Evolutionary conservation across 345 rosid genomes (phyloP).

Genomic region (Sisymbrium irio): DNA sequence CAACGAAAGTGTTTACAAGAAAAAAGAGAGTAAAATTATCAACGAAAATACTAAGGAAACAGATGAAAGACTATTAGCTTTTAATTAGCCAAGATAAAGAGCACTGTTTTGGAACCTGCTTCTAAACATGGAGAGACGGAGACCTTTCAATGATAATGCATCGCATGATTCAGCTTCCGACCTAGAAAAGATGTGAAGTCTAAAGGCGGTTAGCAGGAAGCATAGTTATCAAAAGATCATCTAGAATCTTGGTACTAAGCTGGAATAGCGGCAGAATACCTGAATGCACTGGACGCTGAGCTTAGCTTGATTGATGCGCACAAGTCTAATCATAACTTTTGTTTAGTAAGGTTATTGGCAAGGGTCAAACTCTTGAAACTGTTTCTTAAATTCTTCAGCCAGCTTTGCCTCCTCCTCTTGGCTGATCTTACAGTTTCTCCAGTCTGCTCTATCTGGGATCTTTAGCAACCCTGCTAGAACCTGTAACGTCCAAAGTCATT

Average conservation of each 20-base stretch:
- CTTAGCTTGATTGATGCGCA: constrained; percentile 1
- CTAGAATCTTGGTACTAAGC: neutral
- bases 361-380: constrained; percentile 68
- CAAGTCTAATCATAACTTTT: constrained; percentile 1
- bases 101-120: neutral
- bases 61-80: constrained; percentile 3
- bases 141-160: neutral
- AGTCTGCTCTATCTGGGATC: constrained; percentile 78
- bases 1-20: neutral
- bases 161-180: constrained; percentile 3
- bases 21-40: neutral
- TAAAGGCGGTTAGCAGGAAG: constrained; percentile 3
- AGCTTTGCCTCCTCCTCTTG: constrained; percentile 69
- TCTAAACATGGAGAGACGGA: neutral
- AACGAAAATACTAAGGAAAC: neutral
- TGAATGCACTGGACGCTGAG: neutral
- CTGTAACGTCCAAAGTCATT: constrained; percentile 41
- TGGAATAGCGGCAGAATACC: constrained; percentile 11
- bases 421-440: constrained; percentile 69
- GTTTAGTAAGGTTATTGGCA: constrained; percentile 32
- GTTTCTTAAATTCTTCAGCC: constrained; percentile 64
- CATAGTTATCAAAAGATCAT: neutral
- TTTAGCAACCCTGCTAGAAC: constrained; percentile 85
- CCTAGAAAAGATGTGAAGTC: constrained; percentile 1
- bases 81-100: neutral